phyloP scores from a whole-genome alignment of 495 filamentous ascomycete genomes.

The Usnea hakonensis region DNA sequence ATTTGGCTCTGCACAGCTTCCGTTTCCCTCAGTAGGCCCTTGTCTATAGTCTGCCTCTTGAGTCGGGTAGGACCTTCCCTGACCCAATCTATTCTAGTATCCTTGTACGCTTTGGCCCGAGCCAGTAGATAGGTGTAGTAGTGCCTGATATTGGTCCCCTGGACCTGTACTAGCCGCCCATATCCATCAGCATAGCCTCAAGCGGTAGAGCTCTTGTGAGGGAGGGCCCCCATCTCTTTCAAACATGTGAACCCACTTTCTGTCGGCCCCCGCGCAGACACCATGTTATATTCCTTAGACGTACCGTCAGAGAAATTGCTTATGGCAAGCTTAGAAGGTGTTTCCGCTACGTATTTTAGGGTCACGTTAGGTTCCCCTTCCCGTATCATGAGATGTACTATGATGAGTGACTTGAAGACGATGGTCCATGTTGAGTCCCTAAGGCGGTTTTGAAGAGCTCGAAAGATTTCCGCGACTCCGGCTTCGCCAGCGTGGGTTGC shows the following conservation, averaged over 20 bases:
- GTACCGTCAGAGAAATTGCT: slow-evolving; percentile 87
- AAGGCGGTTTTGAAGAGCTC: slow-evolving; percentile 77
- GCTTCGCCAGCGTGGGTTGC: slow-evolving; percentile 93
- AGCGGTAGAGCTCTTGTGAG: neutral
- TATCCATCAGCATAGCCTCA: slow-evolving; percentile 18
- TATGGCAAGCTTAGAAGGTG: slow-evolving; percentile 76
- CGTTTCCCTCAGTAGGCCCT: slow-evolving; percentile 86
- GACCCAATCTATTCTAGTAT: slow-evolving; percentile 86
- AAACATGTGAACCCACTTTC: slow-evolving; percentile 20
- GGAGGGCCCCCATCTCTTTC: slow-evolving; percentile 6
- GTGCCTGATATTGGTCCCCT: slow-evolving; percentile 88
- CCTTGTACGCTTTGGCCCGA: slow-evolving; percentile 71
- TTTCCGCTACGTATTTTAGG: slow-evolving; percentile 73
- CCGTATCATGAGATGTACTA: slow-evolving; percentile 93
- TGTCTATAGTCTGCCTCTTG: slow-evolving; percentile 82
- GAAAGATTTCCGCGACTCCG: slow-evolving; percentile 92
- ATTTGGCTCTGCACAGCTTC: slow-evolving; percentile 89
- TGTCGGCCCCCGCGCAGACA: slow-evolving; percentile 20
- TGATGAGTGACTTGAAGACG: slow-evolving; percentile 92
- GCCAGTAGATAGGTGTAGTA: slow-evolving; percentile 83
- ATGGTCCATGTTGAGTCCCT: slow-evolving; percentile 97
- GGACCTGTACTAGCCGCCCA: slow-evolving; percentile 66
- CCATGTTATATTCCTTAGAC: slow-evolving; percentile 30
- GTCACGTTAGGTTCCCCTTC: slow-evolving; percentile 90
- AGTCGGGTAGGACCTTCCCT: slow-evolving; percentile 72